Evolutionary conservation across 2,329 filamentous ascomycete genomes (phyloP), one percentile per base, ranked within the genome.

Genomic region (Gnomoniopsis sp.): DNA sequence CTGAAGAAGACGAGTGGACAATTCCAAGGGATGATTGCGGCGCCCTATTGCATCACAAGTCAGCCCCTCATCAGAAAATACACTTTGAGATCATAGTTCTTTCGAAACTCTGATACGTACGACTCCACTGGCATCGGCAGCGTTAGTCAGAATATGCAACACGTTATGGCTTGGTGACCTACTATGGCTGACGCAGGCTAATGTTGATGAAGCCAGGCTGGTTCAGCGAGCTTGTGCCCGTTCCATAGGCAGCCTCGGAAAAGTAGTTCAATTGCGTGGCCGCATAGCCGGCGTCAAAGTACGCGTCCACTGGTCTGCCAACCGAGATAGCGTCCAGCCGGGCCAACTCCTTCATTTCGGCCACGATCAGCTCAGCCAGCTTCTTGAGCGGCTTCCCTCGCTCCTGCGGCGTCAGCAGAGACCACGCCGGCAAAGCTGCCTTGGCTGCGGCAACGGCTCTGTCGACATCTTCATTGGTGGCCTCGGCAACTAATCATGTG

Each of bases 21-120:
- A 62, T 85, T 85, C 81, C 82, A 86, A 0, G 83, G 83, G 53
- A 85, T 82, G 55, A 87, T 86, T n/a, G 73, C 73, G 2, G 75
- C 82, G 0, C 75, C 77, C 38, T 41, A 12, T 30, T 8, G 26
- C 26, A n/a, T n/a, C n/a, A 30, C 26, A 30, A 30, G 26, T 30
- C 26, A 30, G 26, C 4, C n/a, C n/a, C n/a, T 30, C 26, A 30
- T 30, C 8, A 8, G 8, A 30, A 30, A 4, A 30, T 8, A 30
- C 26, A 30, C 26, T 30, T 8, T 30, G 26, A 30, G 8, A 30
- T 30, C 26, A 30, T 8, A 30, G 26, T 4, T 30, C 4, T 4
- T 30, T 4, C 8, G 4, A 30, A 12, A 15, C n/a, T 41, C 14
- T 15, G 3, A 41, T 41, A 41, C 38, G 4, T 41, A 41, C 38